phyloP scores from a whole-genome alignment of 208 protist species.

The Trypanosoma scelopori region DNA sequence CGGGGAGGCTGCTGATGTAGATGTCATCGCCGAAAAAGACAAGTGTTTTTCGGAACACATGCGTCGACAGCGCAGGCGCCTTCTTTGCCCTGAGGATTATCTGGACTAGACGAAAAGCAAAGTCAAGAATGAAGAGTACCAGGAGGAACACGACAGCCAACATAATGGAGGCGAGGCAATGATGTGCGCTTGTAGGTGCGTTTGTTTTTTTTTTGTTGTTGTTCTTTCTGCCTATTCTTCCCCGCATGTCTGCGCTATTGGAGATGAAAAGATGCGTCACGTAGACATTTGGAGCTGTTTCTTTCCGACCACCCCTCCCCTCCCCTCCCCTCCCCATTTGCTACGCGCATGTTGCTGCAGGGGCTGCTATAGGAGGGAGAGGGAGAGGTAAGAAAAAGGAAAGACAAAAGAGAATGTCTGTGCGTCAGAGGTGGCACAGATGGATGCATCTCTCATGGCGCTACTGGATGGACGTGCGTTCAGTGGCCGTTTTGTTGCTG shows the following conservation, averaged over 20 bases:
- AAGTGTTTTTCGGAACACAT: conserved; percentile 56
- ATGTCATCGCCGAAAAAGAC: conserved; percentile 34
- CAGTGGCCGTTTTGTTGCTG: conserved; percentile 10
- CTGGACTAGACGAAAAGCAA: conserved; percentile 3
- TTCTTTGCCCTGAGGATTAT: conserved; percentile 30
- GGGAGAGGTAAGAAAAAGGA: background rate
- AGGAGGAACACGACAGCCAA: background rate
- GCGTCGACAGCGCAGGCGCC: conserved; percentile 43
- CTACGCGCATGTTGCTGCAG: background rate
- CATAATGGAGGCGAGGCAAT: background rate
- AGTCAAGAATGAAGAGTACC: background rate
- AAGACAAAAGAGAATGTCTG: background rate
- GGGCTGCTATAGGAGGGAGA: background rate
- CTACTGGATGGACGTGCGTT: conserved; percentile 12
- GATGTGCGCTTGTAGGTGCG: no score
- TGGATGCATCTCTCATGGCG: conserved; percentile 2
- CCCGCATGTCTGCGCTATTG: background rate
- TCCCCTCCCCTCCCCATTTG: no score
- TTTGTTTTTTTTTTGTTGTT: conserved; percentile 10
- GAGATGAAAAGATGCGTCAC: background rate
- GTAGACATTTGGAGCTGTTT: background rate
- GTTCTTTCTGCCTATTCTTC: conserved; percentile 2
- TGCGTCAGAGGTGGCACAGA: background rate
- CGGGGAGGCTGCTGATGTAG: conserved; percentile 43
- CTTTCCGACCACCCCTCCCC: no score